Evolutionary conservation across 2,329 filamentous ascomycete species (phyloP).

Genomic region (Aspergillus alliaceus): DNA sequence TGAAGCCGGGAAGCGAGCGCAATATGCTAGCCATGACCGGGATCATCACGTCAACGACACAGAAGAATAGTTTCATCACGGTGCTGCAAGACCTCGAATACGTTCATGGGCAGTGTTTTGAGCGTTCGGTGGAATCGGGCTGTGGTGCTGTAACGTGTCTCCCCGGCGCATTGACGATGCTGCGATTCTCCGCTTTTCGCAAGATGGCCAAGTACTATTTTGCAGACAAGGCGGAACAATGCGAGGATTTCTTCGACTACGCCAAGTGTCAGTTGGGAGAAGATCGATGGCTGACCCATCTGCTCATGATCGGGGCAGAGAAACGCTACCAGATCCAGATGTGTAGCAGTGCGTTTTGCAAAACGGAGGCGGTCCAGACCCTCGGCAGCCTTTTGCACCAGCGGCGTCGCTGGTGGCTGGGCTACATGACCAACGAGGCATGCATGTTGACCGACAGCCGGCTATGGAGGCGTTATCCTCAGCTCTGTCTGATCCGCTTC

Average conservation of each 20-base stretch:
- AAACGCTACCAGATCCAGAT: slow-evolving; percentile 94
- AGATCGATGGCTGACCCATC: slow-evolving; percentile 93
- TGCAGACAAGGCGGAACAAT: slow-evolving; percentile 92
- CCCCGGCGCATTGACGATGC: slow-evolving; percentile 89
- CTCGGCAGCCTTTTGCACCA: slow-evolving; percentile 87
- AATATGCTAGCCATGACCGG: slow-evolving; percentile 98
- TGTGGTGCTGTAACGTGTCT: slow-evolving; percentile 94
- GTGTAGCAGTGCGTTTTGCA: slow-evolving; percentile 97
- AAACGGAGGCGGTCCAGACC: slow-evolving; percentile 93
- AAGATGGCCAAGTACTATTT: slow-evolving; percentile 99
- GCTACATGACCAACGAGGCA: slow-evolving; percentile 96
- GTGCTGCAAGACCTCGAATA: slow-evolving; percentile 98
- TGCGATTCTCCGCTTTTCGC: slow-evolving; percentile 93
- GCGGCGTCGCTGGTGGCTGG: slow-evolving; percentile 91
- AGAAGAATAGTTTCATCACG: slow-evolving; percentile 84
- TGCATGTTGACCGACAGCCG: slow-evolving; percentile 96
- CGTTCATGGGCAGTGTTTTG: slow-evolving; percentile 93
- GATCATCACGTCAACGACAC: slow-evolving; percentile 91
- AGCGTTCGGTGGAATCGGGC: slow-evolving; percentile 90
- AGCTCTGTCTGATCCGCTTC: slow-evolving; percentile 82
- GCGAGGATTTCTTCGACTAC: slow-evolving; percentile 94
- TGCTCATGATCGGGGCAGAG: slow-evolving; percentile 97
- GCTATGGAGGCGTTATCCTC: slow-evolving; percentile 86
- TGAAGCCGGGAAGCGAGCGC: slow-evolving; percentile 85
- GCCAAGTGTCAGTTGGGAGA: slow-evolving; percentile 94